phyloP scores from a whole-genome alignment of 768 basidiomycete species.

The Russula lepida region DNA sequence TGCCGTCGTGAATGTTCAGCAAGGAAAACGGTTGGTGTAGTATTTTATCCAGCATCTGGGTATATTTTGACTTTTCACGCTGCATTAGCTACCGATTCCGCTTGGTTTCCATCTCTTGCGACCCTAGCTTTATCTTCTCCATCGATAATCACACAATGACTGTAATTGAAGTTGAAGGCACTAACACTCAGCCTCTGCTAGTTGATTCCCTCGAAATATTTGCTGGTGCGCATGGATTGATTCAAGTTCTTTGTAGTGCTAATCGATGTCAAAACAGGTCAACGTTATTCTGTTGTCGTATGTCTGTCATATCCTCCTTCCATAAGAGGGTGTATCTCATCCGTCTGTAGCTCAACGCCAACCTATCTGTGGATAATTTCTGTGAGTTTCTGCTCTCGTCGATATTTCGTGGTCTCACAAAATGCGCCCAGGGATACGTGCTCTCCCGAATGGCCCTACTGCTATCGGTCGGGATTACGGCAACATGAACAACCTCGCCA shows the following conservation, averaged over 20 bases:
- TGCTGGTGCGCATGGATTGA: conserved; percentile 14
- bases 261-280: not conserved
- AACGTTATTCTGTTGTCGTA: conserved; percentile 27
- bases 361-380: conserved; percentile 21
- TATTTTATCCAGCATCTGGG: not conserved
- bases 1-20: conserved; percentile 38
- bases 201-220: conserved; percentile 23
- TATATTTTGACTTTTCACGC: not conserved
- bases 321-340: not conserved
- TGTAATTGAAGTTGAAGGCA: conserved; percentile 27
- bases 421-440: conserved; percentile 9
- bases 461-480: not conserved
- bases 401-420: conserved; percentile 12
- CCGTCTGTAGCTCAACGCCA: conserved; percentile 11
- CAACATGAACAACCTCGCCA: not conserved
- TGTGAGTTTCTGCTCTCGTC: not conserved
- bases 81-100: conserved; percentile 45
- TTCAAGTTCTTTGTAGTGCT: not conserved
- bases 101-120: conserved; percentile 43
- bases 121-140: conserved; percentile 26
- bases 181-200: conserved; percentile 18
- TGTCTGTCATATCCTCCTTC: not conserved
- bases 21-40: conserved; percentile 22
- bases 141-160: conserved; percentile 26
- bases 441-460: not conserved